These are phyloP conservation scores for Schizophyllum amplum DNA, from an alignment of 1,284 basidiomycete species.

Conservation along the genomic window DNA sequence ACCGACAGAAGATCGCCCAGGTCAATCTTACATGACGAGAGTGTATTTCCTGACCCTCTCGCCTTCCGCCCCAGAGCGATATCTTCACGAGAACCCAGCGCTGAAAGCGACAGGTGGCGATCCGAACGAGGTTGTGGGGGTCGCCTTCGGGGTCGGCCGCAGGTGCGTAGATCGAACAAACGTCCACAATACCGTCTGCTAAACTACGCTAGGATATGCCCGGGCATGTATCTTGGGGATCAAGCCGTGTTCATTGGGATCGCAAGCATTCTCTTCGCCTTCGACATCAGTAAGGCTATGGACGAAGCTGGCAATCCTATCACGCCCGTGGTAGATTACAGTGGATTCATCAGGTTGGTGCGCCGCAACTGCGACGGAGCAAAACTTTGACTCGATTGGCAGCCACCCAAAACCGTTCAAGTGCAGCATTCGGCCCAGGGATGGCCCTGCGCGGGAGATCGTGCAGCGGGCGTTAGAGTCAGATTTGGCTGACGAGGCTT, in stretches of 20 bases:
- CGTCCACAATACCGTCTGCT: background rate
- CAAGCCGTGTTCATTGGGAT: conserved; percentile 18
- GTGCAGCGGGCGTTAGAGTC: background rate
- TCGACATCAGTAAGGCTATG: conserved; percentile 16
- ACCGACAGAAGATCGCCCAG: too few relatives aligned
- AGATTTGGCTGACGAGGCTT: too few relatives aligned
- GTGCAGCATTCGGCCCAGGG: background rate
- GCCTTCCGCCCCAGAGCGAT: conserved; percentile 23
- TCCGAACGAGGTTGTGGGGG: conserved; percentile 1
- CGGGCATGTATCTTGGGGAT: conserved; percentile 20
- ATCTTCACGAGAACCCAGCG: conserved; percentile 10
- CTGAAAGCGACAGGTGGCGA: background rate
- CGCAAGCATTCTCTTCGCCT: conserved; percentile 16
- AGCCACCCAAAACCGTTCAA: background rate
- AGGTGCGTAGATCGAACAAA: conserved; percentile 3
- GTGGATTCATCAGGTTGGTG: background rate
- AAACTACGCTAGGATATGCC: conserved; percentile 14
- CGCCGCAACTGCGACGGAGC: background rate
- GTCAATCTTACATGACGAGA: conserved; percentile 20
- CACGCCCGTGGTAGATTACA: conserved; percentile 15
- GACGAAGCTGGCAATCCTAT: conserved; percentile 18
- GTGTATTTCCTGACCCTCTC: conserved; percentile 21
- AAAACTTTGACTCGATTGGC: background rate
- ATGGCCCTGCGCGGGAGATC: background rate
- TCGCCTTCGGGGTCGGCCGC: conserved; percentile 16